These are phyloP conservation scores for Coelastrella sp. DNA, from an alignment of 139 green algal genomes.

Conservation along the genomic window DNA sequence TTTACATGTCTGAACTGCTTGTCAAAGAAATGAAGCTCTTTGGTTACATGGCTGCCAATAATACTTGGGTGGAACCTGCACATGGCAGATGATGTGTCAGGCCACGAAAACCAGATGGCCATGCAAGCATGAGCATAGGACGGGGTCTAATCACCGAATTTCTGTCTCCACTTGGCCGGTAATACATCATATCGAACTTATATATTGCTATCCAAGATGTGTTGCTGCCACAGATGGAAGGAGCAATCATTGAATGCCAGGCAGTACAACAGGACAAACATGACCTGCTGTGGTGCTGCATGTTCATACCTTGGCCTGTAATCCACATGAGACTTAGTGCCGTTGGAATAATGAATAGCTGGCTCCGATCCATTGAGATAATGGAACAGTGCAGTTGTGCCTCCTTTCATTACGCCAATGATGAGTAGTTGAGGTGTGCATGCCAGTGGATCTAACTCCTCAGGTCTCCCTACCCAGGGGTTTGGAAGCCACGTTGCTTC, in stretches of 20 bases:
- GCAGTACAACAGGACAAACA: background rate
- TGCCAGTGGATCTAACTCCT: background rate
- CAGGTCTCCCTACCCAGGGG: background rate
- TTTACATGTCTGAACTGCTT: background rate
- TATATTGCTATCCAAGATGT: background rate
- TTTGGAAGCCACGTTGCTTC: background rate
- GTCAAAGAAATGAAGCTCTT: slow-evolving; percentile 15
- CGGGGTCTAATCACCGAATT: no score
- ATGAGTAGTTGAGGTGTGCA: slow-evolving; percentile 21
- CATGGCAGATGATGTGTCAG: no score
- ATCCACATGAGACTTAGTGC: background rate
- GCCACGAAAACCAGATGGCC: no score
- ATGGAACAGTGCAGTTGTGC: slow-evolving; percentile 16
- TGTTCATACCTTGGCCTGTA: background rate
- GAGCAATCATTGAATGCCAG: background rate
- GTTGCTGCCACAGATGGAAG: background rate
- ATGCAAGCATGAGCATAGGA: background rate
- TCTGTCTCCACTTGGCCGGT: background rate
- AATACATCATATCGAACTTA: background rate
- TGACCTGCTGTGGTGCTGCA: background rate
- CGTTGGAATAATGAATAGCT: background rate
- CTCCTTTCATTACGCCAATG: slow-evolving; percentile 21
- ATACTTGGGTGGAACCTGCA: background rate
- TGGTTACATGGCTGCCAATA: background rate
- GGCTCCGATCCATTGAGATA: slow-evolving; percentile 19